Percentiles rank a stretch among this genome's conserved stretches.
These are phyloP conservation scores for Cupressus sempervirens DNA, from an alignment of 75 land plant genomes.

Conservation along the genomic window DNA sequence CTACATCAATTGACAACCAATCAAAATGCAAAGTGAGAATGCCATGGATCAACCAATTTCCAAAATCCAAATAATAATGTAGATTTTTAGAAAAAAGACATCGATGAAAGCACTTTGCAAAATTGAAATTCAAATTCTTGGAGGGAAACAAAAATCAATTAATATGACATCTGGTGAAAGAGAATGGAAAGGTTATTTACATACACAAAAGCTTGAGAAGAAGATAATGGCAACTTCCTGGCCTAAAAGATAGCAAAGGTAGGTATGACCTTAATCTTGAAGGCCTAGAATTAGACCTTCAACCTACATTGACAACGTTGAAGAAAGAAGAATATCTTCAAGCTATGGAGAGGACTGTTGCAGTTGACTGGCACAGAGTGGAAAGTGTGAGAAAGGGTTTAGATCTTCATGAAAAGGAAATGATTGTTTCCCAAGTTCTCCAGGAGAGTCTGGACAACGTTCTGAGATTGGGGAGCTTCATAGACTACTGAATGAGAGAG, in stretches of 20 bases:
- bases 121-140: too few species aligned
- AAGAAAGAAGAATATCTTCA: slow-evolving; percentile 76
- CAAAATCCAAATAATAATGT: too few species aligned
- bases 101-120: too few species aligned
- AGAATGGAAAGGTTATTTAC: slow-evolving; percentile 71
- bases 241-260: background rate
- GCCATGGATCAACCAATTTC: too few species aligned
- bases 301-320: slow-evolving; percentile 58
- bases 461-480: slow-evolving; percentile 44
- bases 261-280: slow-evolving; percentile 36
- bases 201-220: slow-evolving; percentile 62
- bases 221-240: slow-evolving; percentile 27
- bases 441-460: slow-evolving; percentile 46
- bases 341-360: slow-evolving; percentile 51
- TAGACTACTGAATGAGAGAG: slow-evolving; percentile 38
- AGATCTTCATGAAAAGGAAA: slow-evolving; percentile 42
- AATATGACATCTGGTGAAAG: too few species aligned
- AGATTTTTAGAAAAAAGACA: too few species aligned
- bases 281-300: slow-evolving; percentile 57
- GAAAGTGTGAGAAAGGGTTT: slow-evolving; percentile 52
- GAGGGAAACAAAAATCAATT: too few species aligned
- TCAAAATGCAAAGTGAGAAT: too few species aligned
- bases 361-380: slow-evolving; percentile 43
- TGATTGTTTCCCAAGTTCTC: slow-evolving; percentile 33
- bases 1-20: too few species aligned